phyloP scores from a whole-genome alignment of 352 stramenopile genomes.

The Albugo laibachii region DNA sequence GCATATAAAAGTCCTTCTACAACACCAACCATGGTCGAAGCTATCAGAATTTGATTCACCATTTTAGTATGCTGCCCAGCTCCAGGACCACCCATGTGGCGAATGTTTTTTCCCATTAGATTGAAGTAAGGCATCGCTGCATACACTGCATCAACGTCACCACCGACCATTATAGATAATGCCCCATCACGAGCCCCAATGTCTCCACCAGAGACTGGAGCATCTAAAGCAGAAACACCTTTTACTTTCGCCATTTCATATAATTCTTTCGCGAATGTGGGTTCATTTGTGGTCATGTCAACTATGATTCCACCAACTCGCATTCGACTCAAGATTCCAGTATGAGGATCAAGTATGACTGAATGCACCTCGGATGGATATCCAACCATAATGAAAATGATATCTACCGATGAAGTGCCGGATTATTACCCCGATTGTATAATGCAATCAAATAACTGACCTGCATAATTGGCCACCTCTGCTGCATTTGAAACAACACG shows the following conservation, averaged over 20 bases:
- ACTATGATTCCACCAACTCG: slow-evolving; percentile 68
- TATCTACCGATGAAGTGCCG: slow-evolving; percentile 19
- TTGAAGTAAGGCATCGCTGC: slow-evolving; percentile 70
- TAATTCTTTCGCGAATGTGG: slow-evolving; percentile 77
- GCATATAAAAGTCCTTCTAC: slow-evolving; percentile 78
- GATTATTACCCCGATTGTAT: neutral
- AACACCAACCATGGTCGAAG: slow-evolving; percentile 78
- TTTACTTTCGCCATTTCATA: slow-evolving; percentile 48
- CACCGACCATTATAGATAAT: slow-evolving; percentile 82
- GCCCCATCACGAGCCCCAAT: slow-evolving; percentile 71
- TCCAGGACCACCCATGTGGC: slow-evolving; percentile 69
- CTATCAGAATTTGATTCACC: slow-evolving; percentile 83
- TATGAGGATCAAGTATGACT: slow-evolving; percentile 47
- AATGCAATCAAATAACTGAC: slow-evolving; percentile 9
- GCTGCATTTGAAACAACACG: slow-evolving; percentile 46
- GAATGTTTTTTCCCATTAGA: slow-evolving; percentile 78
- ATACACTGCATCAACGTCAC: slow-evolving; percentile 66
- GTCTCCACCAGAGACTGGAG: slow-evolving; percentile 73
- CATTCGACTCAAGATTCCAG: slow-evolving; percentile 43
- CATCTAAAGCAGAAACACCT: slow-evolving; percentile 53
- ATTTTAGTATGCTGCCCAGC: slow-evolving; percentile 82
- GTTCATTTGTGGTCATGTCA: slow-evolving; percentile 82
- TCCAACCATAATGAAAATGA: slow-evolving; percentile 81
- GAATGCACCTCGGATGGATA: slow-evolving; percentile 69
- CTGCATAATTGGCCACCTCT: slow-evolving; percentile 56